phyloP scores from a whole-genome alignment of 768 basidiomycete genomes.

The Lentinus brumalis region DNA sequence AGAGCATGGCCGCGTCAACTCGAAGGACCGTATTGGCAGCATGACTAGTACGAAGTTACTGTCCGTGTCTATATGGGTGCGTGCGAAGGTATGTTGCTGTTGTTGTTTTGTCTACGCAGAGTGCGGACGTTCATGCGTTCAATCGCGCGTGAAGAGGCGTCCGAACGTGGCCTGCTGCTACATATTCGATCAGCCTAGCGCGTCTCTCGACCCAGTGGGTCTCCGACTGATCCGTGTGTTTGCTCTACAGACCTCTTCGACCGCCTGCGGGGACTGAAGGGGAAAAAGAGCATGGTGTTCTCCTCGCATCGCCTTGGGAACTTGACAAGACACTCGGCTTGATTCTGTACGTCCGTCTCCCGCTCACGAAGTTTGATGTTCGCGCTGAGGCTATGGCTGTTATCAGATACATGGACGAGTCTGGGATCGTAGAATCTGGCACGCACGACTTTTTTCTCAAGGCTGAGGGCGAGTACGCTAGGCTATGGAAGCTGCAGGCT shows the following conservation, averaged over 20 bases:
- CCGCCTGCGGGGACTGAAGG: constrained; percentile 63
- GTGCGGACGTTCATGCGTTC: constrained; percentile 32
- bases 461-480: constrained; percentile 62
- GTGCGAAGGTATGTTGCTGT: too few relatives aligned
- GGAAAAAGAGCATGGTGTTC: constrained; percentile 82
- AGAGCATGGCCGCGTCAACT: too few relatives aligned
- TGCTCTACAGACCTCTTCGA: constrained; percentile 61
- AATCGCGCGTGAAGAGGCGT: constrained; percentile 25
- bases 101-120: constrained; percentile 2
- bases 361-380: background rate
- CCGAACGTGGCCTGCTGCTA: constrained; percentile 23
- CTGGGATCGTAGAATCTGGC: constrained; percentile 61
- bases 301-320: constrained; percentile 77
- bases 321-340: constrained; percentile 69
- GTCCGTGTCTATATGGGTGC: too few relatives aligned
- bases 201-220: constrained; percentile 52
- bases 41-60: too few relatives aligned
- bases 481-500: constrained; percentile 72
- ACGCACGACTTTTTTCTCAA: constrained; percentile 62
- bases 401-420: constrained; percentile 68
- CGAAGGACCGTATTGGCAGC: too few relatives aligned
- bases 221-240: constrained; percentile 16
- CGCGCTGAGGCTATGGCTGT: background rate
- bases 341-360: constrained; percentile 36
- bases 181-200: constrained; percentile 29